Evolutionary conservation across 78 protist genomes (phyloP).

Genomic region (Guillardia theta): DNA sequence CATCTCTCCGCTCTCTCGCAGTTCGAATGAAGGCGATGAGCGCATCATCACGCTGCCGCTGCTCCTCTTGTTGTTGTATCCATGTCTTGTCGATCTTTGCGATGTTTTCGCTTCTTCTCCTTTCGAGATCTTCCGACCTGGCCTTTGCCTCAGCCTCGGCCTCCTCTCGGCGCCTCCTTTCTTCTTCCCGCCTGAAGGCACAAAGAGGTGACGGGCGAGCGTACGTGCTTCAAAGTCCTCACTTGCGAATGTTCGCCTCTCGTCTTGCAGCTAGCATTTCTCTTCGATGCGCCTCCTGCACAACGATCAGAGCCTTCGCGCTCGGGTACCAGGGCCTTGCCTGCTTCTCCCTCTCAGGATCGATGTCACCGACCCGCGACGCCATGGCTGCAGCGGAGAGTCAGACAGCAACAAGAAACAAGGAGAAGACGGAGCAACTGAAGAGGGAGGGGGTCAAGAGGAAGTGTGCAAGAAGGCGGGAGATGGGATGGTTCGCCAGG

Average conservation of each 20-base stretch:
- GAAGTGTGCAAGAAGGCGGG: too few relatives aligned
- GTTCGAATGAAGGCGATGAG: neutral
- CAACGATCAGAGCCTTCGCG: too few relatives aligned
- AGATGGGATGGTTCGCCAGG: too few relatives aligned
- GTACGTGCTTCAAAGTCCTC: neutral
- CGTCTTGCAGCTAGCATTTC: neutral
- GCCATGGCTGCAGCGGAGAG: too few relatives aligned
- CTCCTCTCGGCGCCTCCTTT: neutral
- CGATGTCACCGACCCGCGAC: too few relatives aligned
- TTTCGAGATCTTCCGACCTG: neutral
- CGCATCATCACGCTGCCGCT: neutral
- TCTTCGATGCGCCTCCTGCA: too few relatives aligned
- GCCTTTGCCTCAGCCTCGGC: neutral
- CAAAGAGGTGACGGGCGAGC: neutral
- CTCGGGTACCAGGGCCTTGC: too few relatives aligned
- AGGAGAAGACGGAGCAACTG: too few relatives aligned
- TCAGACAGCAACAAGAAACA: too few relatives aligned
- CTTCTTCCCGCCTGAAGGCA: neutral
- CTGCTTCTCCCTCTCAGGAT: too few relatives aligned
- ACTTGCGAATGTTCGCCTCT: neutral
- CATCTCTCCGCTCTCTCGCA: neutral
- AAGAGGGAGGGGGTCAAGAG: too few relatives aligned
- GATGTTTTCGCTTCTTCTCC: neutral
- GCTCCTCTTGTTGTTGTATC: neutral
- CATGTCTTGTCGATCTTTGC: neutral